phyloP scores from a whole-genome alignment of 441 rosid species.

The Iberis amara region DNA sequence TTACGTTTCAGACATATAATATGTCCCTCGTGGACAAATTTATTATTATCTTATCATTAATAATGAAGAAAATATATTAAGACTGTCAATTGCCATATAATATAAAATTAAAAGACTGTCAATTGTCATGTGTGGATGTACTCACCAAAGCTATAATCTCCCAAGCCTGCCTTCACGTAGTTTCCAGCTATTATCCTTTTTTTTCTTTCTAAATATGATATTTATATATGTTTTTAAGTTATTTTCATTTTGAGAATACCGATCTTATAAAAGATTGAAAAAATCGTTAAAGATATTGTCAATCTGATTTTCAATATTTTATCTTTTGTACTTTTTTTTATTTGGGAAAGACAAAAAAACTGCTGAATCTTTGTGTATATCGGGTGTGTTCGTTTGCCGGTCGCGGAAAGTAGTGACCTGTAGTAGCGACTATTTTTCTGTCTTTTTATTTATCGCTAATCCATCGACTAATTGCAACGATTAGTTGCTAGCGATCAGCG shows the following conservation, averaged over 20 bases:
- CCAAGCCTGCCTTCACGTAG: conserved; percentile 18
- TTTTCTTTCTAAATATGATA: background rate
- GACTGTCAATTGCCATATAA: background rate
- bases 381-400: no score
- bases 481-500: no score
- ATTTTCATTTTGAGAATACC: background rate
- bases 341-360: background rate
- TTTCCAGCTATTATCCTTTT: conserved; percentile 19
- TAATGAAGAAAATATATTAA: conserved; percentile 7
- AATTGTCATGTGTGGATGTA: background rate
- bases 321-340: background rate
- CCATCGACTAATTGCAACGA: no score
- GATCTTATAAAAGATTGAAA: background rate
- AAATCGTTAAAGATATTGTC: background rate
- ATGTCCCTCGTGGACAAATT: conserved; percentile 23
- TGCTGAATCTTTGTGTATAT: background rate
- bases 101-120: background rate
- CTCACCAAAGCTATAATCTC: background rate
- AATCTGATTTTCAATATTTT: background rate
- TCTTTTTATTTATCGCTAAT: no score
- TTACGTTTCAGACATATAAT: conserved; percentile 6
- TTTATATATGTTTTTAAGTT: background rate
- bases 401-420: no score
- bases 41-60: background rate
- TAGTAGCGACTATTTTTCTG: no score